Percentiles rank a stretch among this genome's conserved stretches.
phyloP scores from a whole-genome alignment of 371 early-diverging fungal species.

The Gilbertella persicaria region DNA sequence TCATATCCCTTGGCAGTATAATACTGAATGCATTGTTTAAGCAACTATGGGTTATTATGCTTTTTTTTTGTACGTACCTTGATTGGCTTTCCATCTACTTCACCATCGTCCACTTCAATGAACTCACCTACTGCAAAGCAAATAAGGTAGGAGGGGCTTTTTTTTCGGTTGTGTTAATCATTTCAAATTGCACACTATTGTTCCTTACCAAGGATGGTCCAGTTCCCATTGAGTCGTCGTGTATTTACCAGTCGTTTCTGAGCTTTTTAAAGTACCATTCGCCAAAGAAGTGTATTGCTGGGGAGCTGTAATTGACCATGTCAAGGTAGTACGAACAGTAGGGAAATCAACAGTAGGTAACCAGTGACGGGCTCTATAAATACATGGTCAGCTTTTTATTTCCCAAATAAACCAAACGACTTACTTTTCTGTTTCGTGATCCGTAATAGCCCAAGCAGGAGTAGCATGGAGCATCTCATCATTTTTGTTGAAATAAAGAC shows the following conservation, averaged over 20 bases:
- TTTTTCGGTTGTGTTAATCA: not conserved
- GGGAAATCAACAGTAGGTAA: constrained; percentile 63
- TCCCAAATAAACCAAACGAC: constrained; percentile 5
- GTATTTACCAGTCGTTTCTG: constrained; percentile 24
- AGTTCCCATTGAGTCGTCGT: constrained; percentile 52
- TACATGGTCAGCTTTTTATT: constrained; percentile 10
- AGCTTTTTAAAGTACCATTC: constrained; percentile 43
- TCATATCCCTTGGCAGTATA: constrained; percentile 40
- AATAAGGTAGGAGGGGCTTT: constrained; percentile 44
- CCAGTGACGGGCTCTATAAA: constrained; percentile 60
- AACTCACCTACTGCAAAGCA: constrained; percentile 63
- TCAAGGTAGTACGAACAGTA: constrained; percentile 49
- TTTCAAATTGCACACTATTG: not conserved
- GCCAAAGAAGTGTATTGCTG: constrained; percentile 45
- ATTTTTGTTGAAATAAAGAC: constrained; percentile 30
- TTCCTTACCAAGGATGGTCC: constrained; percentile 35
- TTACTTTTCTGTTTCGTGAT: constrained; percentile 47
- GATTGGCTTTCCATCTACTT: constrained; percentile 49
- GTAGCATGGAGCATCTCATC: constrained; percentile 10
- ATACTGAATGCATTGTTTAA: constrained; percentile 33
- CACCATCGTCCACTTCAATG: constrained; percentile 42
- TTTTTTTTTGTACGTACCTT: constrained; percentile 23
- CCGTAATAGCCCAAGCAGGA: constrained; percentile 27
- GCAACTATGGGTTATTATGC: not conserved
- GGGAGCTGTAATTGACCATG: constrained; percentile 52